These are phyloP conservation scores for Rhizopogon parksii DNA, from an alignment of 1,284 basidiomycete genomes.

Conservation along the genomic window DNA sequence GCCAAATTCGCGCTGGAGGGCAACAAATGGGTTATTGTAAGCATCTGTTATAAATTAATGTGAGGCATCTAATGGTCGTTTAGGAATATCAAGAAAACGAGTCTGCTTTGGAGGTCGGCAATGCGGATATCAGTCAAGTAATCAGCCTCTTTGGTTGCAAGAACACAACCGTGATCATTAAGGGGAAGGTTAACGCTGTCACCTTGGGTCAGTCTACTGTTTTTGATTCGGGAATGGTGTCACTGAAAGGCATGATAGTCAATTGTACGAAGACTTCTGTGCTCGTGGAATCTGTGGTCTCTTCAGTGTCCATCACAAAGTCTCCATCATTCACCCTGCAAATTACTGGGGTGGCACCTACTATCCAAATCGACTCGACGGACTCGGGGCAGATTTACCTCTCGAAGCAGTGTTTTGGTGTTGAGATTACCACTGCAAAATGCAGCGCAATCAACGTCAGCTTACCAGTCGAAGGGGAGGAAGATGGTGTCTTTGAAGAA, in stretches of 20 bases:
- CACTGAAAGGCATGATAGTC: slow-evolving; percentile 40
- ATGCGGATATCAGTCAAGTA: slow-evolving; percentile 77
- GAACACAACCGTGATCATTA: slow-evolving; percentile 79
- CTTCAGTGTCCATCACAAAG: slow-evolving; percentile 80
- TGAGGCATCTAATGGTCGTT: neutral
- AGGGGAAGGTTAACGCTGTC: slow-evolving; percentile 95
- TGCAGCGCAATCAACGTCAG: slow-evolving; percentile 93
- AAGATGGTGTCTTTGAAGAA: slow-evolving; percentile 90
- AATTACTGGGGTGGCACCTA: slow-evolving; percentile 85
- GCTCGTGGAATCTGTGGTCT: slow-evolving; percentile 88
- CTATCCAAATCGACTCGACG: slow-evolving; percentile 89
- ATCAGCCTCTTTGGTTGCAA: slow-evolving; percentile 93
- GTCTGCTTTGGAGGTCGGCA: slow-evolving; percentile 64
- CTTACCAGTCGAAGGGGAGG: slow-evolving; percentile 80
- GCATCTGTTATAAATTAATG: slow-evolving; percentile 26
- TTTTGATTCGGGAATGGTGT: slow-evolving; percentile 4
- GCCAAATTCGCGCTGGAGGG: slow-evolving; percentile 88
- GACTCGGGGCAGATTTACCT: slow-evolving; percentile 96
- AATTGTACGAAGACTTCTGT: slow-evolving; percentile 88
- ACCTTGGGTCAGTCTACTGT: slow-evolving; percentile 61
- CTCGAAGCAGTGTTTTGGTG: slow-evolving; percentile 70
- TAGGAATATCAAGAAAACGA: slow-evolving; percentile 95
- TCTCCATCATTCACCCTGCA: slow-evolving; percentile 93
- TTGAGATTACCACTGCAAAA: slow-evolving; percentile 93
- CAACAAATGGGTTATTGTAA: slow-evolving; percentile 89